phyloP scores from a whole-genome alignment of 1,284 basidiomycete species.

The Cutaneotrichosporon mucoides region DNA sequence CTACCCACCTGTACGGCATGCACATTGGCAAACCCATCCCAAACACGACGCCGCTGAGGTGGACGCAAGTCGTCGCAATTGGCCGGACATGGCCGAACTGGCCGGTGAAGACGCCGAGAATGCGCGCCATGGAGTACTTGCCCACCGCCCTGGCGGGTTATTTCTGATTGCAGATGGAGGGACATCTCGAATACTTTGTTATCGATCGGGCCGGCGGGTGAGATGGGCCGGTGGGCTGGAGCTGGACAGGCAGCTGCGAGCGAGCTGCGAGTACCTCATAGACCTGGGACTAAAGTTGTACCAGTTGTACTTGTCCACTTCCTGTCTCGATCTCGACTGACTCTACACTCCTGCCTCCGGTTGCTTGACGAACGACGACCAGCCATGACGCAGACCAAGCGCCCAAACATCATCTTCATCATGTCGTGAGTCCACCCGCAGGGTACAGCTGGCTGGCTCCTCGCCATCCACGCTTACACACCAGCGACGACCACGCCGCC shows the following conservation, averaged over 20 bases:
- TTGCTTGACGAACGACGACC: neutral
- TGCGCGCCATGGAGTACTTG: no score
- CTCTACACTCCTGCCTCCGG: neutral
- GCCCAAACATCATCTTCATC: slow-evolving; percentile 28
- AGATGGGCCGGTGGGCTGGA: neutral
- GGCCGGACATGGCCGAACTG: no score
- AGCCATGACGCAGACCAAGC: neutral
- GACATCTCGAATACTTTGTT: neutral
- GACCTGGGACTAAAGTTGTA: no score
- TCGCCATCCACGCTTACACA: no score
- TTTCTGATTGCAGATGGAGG: neutral
- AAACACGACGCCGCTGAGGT: no score
- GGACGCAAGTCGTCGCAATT: no score
- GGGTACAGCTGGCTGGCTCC: neutral
- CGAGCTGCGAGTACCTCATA: no score
- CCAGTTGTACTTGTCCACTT: no score
- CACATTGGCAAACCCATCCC: no score
- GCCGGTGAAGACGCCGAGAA: neutral
- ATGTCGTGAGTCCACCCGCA: slow-evolving; percentile 17
- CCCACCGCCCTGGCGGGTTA: neutral
- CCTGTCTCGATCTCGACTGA: no score
- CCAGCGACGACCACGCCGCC: slow-evolving; percentile 25
- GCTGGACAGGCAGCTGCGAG: neutral
- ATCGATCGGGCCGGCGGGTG: neutral
- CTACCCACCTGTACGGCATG: no score